A percentile compares a stretch with the other conserved stretches of the same genome.
Evolutionary conservation across 495 filamentous ascomycete genomes (phyloP).

Genomic region (Aspergillus carlsbadensis): DNA sequence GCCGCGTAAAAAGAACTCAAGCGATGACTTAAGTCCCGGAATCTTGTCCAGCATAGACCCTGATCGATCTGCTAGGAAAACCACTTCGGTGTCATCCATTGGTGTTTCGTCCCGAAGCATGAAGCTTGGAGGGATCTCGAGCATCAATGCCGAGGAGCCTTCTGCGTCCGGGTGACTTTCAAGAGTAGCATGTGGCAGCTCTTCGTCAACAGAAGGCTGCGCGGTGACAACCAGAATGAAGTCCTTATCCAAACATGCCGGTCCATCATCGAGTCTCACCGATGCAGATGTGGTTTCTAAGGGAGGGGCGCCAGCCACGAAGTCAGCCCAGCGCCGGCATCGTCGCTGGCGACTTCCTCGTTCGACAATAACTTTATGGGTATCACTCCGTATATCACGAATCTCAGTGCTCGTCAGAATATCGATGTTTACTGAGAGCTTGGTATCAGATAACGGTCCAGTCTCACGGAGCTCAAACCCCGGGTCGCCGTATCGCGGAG

Average conservation of each 20-base stretch:
- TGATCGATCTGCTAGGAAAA: slow-evolving; percentile 26
- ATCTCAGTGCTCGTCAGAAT: not conserved
- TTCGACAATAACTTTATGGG: not conserved
- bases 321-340: not conserved
- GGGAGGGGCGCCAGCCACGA: not conserved
- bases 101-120: slow-evolving; percentile 7
- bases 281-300: not conserved
- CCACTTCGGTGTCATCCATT: slow-evolving; percentile 20
- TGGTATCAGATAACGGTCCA: not conserved
- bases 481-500: slow-evolving; percentile 24
- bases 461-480: slow-evolving; percentile 2
- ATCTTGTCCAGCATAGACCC: slow-evolving; percentile 25
- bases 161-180: not conserved
- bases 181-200: not conserved
- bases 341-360: not conserved
- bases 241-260: not conserved
- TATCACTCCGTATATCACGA: not conserved
- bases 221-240: not conserved
- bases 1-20: slow-evolving; percentile 13
- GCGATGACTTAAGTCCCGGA: not conserved
- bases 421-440: not conserved
- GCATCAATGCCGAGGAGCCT: slow-evolving; percentile 3
- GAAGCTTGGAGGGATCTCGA: slow-evolving; percentile 10
- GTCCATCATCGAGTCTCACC: not conserved
- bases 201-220: not conserved